These are phyloP conservation scores for Prunus campanulata DNA, from an alignment of 306 rosid genomes.

Conservation along the genomic window DNA sequence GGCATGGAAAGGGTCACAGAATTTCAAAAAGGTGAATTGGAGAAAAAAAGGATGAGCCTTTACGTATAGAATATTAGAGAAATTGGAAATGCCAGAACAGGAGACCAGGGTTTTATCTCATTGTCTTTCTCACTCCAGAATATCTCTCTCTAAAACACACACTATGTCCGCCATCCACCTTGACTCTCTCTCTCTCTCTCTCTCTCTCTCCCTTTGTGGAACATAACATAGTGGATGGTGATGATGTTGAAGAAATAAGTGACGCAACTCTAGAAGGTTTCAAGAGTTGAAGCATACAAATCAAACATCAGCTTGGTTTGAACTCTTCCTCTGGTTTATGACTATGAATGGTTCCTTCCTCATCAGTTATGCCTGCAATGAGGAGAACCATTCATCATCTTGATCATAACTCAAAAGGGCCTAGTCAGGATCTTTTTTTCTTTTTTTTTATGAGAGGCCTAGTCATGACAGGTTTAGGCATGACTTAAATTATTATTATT, in stretches of 20 bases:
- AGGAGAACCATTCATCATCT: not conserved
- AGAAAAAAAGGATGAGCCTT: constrained; percentile 29
- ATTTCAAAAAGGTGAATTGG: constrained; percentile 53
- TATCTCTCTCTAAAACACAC: not conserved
- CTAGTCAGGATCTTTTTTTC: not conserved
- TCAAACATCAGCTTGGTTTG: constrained; percentile 15
- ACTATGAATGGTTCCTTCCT: constrained; percentile 8
- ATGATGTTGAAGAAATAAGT: not conserved
- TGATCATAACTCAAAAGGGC: not conserved
- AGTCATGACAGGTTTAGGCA: not conserved
- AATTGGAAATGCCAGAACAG: constrained; percentile 42
- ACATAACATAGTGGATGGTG: constrained; percentile 19
- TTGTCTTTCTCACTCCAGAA: constrained; percentile 48
- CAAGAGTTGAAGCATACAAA: constrained; percentile 11
- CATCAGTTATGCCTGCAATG: not conserved
- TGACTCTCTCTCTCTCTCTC: constrained; percentile 31
- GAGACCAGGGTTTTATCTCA: constrained; percentile 45
- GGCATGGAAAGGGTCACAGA: constrained; percentile 35
- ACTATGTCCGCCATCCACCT: no score
- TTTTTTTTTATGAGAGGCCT: not conserved
- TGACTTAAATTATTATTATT: not conserved
- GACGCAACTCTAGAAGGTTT: constrained; percentile 17
- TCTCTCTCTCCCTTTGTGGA: not conserved
- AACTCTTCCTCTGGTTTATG: constrained; percentile 7
- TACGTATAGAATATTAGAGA: constrained; percentile 33